Evolutionary conservation across 2,329 filamentous ascomycete species (phyloP).

Genomic region (Mycogone perniciosa): DNA sequence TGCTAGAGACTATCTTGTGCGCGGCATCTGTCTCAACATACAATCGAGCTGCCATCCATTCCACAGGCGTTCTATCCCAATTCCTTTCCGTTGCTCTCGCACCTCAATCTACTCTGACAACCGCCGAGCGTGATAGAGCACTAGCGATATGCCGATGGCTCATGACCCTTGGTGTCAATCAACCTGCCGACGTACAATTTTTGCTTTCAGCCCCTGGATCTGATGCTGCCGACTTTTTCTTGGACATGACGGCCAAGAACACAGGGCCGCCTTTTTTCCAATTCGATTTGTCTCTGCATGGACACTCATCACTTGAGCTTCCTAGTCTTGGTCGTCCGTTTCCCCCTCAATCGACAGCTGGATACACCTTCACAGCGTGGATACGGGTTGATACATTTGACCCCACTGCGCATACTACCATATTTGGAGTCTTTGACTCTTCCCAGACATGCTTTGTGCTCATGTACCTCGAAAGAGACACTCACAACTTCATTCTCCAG

Average conservation of each 20-base stretch:
- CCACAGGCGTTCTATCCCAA: conserved; percentile 62
- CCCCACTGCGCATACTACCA: conserved; percentile 75
- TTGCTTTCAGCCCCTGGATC: conserved; percentile 52
- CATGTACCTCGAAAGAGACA: conserved; percentile 89
- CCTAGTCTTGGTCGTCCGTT: conserved; percentile 79
- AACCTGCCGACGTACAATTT: conserved; percentile 75
- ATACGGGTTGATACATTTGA: conserved; percentile 85
- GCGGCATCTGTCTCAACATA: conserved; percentile 56
- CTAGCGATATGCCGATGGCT: conserved; percentile 62
- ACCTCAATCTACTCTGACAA: conserved; percentile 42
- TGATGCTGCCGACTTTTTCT: conserved; percentile 59
- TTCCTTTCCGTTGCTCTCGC: conserved; percentile 58
- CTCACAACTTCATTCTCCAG: conserved; percentile 88
- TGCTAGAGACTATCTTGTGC: conserved; percentile 57
- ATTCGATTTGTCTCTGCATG: conserved; percentile 84
- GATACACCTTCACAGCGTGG: conserved; percentile 90
- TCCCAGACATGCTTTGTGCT: conserved; percentile 91
- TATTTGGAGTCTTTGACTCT: conserved; percentile 91
- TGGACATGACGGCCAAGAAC: conserved; percentile 67
- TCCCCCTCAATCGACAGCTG: conserved; percentile 69
- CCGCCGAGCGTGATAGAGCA: conserved; percentile 52
- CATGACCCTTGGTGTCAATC: conserved; percentile 69
- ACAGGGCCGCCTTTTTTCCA: conserved; percentile 80
- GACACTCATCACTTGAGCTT: conserved; percentile 85
- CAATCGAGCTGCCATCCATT: conserved; percentile 66